phyloP scores from a whole-genome alignment of 352 stramenopile species.

The Pilasporangium apinafurcum region DNA sequence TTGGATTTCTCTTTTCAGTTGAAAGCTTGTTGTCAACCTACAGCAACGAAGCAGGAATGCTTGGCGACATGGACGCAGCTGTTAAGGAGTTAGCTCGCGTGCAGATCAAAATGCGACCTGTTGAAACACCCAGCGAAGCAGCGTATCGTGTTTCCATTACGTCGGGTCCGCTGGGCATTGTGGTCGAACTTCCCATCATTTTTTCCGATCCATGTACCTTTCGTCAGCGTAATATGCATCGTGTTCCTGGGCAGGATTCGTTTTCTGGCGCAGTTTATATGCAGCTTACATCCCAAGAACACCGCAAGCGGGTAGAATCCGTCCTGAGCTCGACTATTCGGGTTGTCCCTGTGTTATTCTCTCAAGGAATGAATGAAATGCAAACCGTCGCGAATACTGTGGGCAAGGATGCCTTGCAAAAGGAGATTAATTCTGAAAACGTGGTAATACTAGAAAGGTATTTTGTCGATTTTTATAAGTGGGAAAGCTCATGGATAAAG shows the following conservation, averaged over 20 bases:
- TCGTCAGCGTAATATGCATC: constrained; percentile 56
- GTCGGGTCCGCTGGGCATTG: constrained; percentile 42
- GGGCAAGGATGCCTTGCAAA: constrained; percentile 62
- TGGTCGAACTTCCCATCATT: constrained; percentile 75
- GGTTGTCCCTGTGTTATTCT: constrained; percentile 78
- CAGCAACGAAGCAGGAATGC: constrained; percentile 78
- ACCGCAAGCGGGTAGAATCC: constrained; percentile 47
- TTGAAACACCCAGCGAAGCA: constrained; percentile 51
- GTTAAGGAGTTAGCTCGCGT: constrained; percentile 67
- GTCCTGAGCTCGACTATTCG: constrained; percentile 52
- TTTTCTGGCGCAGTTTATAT: constrained; percentile 70
- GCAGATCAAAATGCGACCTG: constrained; percentile 61
- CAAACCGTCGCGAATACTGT: constrained; percentile 90
- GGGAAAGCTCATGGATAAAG: constrained; percentile 31
- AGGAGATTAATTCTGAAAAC: constrained; percentile 80
- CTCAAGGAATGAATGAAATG: constrained; percentile 92
- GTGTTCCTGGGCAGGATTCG: constrained; percentile 66
- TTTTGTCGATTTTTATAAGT: constrained; percentile 28
- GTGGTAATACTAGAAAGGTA: constrained; percentile 55
- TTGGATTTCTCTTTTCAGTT: constrained; percentile 80
- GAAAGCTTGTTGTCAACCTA: constrained; percentile 84
- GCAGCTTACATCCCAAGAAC: constrained; percentile 27
- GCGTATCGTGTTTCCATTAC: constrained; percentile 72
- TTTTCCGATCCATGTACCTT: constrained; percentile 30
- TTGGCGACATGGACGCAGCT: constrained; percentile 78